These are phyloP conservation scores for Nepenthes alata DNA, from an alignment of 179 eudicot genomes.

Conservation along the genomic window DNA sequence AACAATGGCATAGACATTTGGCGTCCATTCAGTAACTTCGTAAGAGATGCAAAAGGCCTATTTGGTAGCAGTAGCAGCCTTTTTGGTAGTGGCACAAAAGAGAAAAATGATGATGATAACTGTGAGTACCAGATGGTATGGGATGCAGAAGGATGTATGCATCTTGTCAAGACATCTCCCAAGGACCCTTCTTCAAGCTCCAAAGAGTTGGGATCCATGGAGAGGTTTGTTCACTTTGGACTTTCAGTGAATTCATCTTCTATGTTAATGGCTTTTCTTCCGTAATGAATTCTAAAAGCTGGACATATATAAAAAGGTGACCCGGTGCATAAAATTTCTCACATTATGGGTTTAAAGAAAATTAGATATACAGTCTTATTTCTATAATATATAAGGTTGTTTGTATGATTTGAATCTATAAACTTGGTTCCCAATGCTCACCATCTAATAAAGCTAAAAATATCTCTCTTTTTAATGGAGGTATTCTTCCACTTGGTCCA, in stretches of 20 bases:
- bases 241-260: background rate
- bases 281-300: too few species aligned
- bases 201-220: conserved; percentile 36
- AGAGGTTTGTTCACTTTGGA: conserved; percentile 36
- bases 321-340: too few species aligned
- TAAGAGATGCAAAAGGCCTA: conserved; percentile 23
- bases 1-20: conserved; percentile 43
- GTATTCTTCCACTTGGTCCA: too few species aligned
- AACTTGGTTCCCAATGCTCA: too few species aligned
- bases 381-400: too few species aligned
- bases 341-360: too few species aligned
- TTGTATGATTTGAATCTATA: too few species aligned
- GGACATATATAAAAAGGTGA: too few species aligned
- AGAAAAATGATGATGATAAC: conserved; percentile 80
- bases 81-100: conserved; percentile 35
- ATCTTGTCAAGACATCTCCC: conserved; percentile 61
- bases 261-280: too few species aligned
- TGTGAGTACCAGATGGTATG: conserved; percentile 85
- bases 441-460: too few species aligned
- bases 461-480: too few species aligned
- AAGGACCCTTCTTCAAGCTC: conserved; percentile 22
- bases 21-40: conserved; percentile 16
- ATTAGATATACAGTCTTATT: too few species aligned
- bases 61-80: conserved; percentile 11
- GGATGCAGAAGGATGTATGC: conserved; percentile 98